Base-by-base conservation (phyloP, 75 land plant genomes). In the Pinus albicaulis region DNA sequence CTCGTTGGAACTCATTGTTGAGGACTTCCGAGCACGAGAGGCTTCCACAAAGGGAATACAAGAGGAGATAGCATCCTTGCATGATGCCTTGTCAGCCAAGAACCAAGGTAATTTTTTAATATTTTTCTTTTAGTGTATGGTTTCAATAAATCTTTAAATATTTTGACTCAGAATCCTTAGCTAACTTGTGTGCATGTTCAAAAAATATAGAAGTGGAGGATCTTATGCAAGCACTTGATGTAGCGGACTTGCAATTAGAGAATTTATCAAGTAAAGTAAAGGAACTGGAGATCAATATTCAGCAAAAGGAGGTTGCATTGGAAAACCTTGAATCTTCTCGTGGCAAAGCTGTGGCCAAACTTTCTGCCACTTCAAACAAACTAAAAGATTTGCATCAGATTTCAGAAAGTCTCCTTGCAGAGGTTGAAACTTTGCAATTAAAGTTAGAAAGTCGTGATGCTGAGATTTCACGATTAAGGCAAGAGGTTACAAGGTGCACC, bases 371-470 rank as follows among this genome's bases (percentile, higher is more conserved):
- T 31, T 80, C 90, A 68, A 92, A 78, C 75, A 95, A 82, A 81
- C 90, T 98, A 78, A 89, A 89, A 79, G 93, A 92, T 76, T 86
- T 98, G 66, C 89, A 84, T 76, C 60, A 86, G 56, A 75, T 96
- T 3, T 89, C 95, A 71, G 96, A 88, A 72, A 84, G 77, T 55
- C 92, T 98, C 48, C 83, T 95, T 34, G 68, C 85, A 61, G 99
- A 98, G 86, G 80, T 93, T 79, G 96, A 98, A 78, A 86, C 81
- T 74, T 89, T 95, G 82, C 98, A 98, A 52, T 57, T 75, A 55
- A 88, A 88, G 70, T 74, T 98, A 55, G 88, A 95, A 73, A 86
- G 76, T 11, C 88, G 92, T 16, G 92, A 98, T 80, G 74, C 80
- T 74, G 98, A 98, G 77, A 82, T 95, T 55, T 86, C 93, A 22